Evolutionary conservation across 495 filamentous ascomycete genomes (phyloP).

Genomic region (Pyrenula aspistea): DNA sequence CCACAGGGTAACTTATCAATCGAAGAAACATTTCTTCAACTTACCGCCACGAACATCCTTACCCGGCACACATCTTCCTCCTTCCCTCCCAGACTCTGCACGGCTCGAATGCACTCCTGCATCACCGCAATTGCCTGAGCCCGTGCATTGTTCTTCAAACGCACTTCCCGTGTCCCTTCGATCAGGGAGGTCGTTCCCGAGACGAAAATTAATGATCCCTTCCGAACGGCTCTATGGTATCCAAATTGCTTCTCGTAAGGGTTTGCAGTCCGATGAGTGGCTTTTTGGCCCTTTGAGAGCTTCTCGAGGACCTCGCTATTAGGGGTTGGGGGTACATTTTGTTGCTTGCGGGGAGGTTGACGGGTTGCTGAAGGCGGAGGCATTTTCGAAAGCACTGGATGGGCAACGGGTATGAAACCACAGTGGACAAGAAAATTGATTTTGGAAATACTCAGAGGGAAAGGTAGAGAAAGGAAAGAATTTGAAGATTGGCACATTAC

Average conservation of each 20-base stretch:
- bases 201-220: slow-evolving; percentile 30
- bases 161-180: slow-evolving; percentile 6
- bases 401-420: no score
- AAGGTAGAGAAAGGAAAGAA: no score
- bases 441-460: no score
- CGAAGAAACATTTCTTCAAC: no score
- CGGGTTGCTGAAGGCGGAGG: no score
- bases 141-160: slow-evolving; percentile 22
- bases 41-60: slow-evolving; percentile 24
- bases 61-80: slow-evolving; percentile 27
- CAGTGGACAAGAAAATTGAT: no score
- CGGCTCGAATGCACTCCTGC: slow-evolving; percentile 25
- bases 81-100: slow-evolving; percentile 26
- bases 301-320: neutral
- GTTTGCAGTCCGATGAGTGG: slow-evolving; percentile 14
- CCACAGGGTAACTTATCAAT: no score
- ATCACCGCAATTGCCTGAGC: slow-evolving; percentile 26
- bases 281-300: neutral
- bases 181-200: slow-evolving; percentile 29
- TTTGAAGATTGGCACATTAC: no score
- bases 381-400: no score
- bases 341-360: neutral
- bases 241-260: slow-evolving; percentile 32
- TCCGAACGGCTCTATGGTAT: slow-evolving; percentile 34
- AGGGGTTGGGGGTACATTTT: no score